Percentiles rank a stretch among this genome's conserved stretches.
Evolutionary conservation across 257 asterid species (phyloP).

Genomic region (Nicotiana otophora): DNA sequence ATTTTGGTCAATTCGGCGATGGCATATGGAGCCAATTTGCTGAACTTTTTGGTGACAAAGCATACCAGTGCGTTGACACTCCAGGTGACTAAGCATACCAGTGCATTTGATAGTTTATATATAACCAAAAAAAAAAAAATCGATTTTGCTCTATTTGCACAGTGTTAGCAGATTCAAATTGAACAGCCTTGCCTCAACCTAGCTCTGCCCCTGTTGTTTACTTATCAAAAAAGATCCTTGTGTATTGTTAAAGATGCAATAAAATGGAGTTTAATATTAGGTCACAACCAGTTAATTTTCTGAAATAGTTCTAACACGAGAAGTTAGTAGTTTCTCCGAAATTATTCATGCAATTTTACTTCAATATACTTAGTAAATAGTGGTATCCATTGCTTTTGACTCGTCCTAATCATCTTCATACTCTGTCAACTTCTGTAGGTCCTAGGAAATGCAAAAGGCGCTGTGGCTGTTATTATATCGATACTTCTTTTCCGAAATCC

Average conservation of each 20-base stretch:
- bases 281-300: neutral
- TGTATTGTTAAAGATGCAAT: neutral
- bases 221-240: no score
- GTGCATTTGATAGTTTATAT: no score
- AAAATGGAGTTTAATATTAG: neutral
- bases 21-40: slow-evolving; percentile 89
- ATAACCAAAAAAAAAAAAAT: no score
- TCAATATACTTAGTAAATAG: neutral
- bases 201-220: no score
- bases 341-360: neutral
- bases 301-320: neutral
- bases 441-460: slow-evolving; percentile 97
- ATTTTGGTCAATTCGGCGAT: slow-evolving; percentile 62
- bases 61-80: slow-evolving; percentile 91
- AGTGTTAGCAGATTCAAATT: no score
- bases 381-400: neutral
- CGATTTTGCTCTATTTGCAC: no score
- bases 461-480: slow-evolving; percentile 97
- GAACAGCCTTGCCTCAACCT: no score
- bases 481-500: slow-evolving; percentile 87
- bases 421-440: slow-evolving; percentile 41
- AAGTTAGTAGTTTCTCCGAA: neutral
- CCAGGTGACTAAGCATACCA: slow-evolving; percentile 27
- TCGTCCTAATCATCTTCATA: neutral
- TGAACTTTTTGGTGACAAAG: slow-evolving; percentile 92